Evolutionary conservation across 1,284 basidiomycete genomes (phyloP).

Genomic region (Cutaneotrichosporon sp.): DNA sequence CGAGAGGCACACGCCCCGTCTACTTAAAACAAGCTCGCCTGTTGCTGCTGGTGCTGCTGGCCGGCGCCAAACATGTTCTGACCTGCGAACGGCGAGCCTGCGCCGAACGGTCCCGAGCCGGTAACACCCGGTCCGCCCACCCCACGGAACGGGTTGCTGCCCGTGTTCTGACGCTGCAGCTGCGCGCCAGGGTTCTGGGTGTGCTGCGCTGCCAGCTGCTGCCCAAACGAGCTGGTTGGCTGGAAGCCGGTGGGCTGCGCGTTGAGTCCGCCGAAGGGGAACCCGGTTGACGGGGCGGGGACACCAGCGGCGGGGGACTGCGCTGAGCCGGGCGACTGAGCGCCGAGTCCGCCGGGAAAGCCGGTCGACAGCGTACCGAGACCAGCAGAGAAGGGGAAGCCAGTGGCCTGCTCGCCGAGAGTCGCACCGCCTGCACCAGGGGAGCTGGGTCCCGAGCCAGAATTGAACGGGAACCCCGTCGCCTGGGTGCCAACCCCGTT

Average conservation of each 20-base stretch:
- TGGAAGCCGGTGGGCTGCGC: constrained; percentile 62
- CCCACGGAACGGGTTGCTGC: constrained; percentile 46
- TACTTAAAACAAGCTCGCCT: constrained; percentile 15
- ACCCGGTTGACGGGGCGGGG: constrained; percentile 28
- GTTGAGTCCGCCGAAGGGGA: constrained; percentile 19
- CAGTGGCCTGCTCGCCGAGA: not conserved
- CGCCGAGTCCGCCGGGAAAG: constrained; percentile 5
- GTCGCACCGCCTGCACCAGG: not conserved
- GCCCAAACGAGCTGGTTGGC: constrained; percentile 81
- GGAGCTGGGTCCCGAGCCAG: not conserved
- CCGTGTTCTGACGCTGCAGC: constrained; percentile 23
- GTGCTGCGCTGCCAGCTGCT: constrained; percentile 61
- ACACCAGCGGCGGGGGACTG: constrained; percentile 13
- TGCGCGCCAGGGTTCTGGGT: constrained; percentile 3
- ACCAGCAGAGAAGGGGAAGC: not conserved
- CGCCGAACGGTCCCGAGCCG: constrained; percentile 31
- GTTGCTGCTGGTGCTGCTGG: constrained; percentile 8
- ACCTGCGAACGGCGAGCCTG: constrained; percentile 35
- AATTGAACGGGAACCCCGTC: constrained; percentile 30
- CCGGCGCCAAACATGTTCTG: constrained; percentile 27
- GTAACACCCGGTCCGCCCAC: constrained; percentile 15
- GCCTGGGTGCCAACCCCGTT: constrained; percentile 23
- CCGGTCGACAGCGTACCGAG: constrained; percentile 1
- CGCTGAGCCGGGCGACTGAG: constrained; percentile 4
- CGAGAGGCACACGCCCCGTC: not conserved